Evolutionary conservation across 2,329 filamentous ascomycete genomes (phyloP).

Genomic region (Colletotrichum tamarilloi): DNA sequence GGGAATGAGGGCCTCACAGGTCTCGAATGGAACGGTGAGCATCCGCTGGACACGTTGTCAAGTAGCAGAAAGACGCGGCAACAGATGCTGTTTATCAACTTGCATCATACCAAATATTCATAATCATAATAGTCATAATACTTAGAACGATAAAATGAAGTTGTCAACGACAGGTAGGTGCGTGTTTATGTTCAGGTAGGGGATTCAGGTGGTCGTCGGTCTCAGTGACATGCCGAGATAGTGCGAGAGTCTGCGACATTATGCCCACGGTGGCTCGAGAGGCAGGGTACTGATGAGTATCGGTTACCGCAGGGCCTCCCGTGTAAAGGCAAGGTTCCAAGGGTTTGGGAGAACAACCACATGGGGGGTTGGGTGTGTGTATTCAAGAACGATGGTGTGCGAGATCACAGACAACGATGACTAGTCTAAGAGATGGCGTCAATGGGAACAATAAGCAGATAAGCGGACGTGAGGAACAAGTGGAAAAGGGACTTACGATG

Average conservation of each 20-base stretch:
- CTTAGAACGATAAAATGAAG: not conserved
- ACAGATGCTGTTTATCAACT: too few relatives aligned
- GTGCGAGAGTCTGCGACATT: constrained; percentile 8
- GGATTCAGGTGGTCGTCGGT: not conserved
- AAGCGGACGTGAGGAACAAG: not conserved
- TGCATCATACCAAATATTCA: too few relatives aligned
- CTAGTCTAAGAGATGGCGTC: not conserved
- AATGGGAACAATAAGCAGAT: not conserved
- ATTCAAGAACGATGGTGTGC: not conserved
- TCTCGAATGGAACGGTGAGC: not conserved
- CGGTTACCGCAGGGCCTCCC: not conserved
- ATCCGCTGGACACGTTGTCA: not conserved
- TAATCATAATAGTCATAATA: not conserved
- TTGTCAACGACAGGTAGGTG: not conserved
- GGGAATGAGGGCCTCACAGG: not conserved
- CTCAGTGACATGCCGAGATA: constrained; percentile 9
- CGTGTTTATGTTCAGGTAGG: not conserved
- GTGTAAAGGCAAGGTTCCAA: not conserved
- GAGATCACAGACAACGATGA: not conserved
- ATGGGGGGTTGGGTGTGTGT: not conserved
- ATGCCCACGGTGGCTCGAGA: constrained; percentile 3
- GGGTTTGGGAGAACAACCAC: not conserved
- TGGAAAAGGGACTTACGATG: not conserved
- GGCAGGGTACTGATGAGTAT: not conserved
- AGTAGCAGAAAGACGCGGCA: not conserved